Percentiles rank a stretch among this genome's conserved stretches.
Evolutionary conservation across 1,139 yeast genomes (phyloP).

Genomic region (Debaryomycetaceae sp.): DNA sequence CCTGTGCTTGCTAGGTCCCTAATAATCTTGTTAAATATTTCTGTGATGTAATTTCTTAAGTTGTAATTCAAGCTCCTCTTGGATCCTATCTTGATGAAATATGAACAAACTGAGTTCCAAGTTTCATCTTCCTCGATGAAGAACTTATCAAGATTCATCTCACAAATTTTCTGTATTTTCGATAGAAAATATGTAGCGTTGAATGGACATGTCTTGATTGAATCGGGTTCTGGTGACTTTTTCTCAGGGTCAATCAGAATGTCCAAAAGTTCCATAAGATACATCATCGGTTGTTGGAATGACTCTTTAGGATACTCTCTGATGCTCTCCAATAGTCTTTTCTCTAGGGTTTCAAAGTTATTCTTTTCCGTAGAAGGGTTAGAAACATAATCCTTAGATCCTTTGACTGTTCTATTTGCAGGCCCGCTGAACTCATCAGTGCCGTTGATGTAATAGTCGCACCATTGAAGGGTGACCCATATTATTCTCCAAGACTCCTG

Average conservation of each 20-base stretch:
- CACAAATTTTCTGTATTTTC: slow-evolving; percentile 42
- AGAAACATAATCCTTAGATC: slow-evolving; percentile 37
- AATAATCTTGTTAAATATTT: slow-evolving; percentile 48
- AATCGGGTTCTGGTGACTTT: background rate
- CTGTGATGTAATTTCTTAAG: slow-evolving; percentile 44
- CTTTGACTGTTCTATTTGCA: slow-evolving; percentile 18
- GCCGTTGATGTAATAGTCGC: slow-evolving; percentile 59
- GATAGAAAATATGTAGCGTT: slow-evolving; percentile 40
- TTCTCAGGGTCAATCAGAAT: slow-evolving; percentile 4
- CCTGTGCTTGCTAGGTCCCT: slow-evolving; percentile 47
- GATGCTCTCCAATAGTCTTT: slow-evolving; percentile 63
- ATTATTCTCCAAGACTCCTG: slow-evolving; percentile 66
- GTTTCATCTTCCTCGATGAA: slow-evolving; percentile 32
- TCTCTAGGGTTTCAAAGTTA: slow-evolving; percentile 52
- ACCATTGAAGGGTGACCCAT: slow-evolving; percentile 74
- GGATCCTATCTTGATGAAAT: slow-evolving; percentile 35
- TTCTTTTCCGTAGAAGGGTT: slow-evolving; percentile 6
- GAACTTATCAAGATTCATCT: slow-evolving; percentile 49
- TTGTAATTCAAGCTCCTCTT: slow-evolving; percentile 35
- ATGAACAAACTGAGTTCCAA: slow-evolving; percentile 47
- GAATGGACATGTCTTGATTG: slow-evolving; percentile 30
- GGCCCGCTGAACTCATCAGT: slow-evolving; percentile 44
- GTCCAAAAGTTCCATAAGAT: slow-evolving; percentile 44
- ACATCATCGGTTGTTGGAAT: slow-evolving; percentile 42
- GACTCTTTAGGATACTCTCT: slow-evolving; percentile 49